Conservation (phyloP, 495 filamentous ascomycete species). For the Penicillium cataractarum region DNA sequence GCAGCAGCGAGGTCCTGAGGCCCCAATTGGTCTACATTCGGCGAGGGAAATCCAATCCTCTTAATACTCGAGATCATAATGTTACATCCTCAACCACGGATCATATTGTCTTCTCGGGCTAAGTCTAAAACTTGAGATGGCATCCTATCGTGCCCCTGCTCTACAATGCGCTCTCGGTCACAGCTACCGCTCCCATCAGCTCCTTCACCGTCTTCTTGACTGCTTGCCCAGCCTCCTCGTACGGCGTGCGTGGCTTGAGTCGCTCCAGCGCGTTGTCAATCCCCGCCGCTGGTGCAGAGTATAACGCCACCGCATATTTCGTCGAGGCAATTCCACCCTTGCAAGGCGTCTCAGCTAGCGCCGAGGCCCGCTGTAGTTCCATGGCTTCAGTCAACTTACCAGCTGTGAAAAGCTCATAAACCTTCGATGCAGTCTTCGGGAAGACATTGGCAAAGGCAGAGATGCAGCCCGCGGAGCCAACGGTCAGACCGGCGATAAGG, state of each 20-base stretch:
- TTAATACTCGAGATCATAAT: background rate
- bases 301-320: conserved; percentile 64
- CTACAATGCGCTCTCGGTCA: conserved; percentile 46
- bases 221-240: conserved; percentile 51
- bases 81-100: background rate
- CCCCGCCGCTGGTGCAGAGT: conserved; percentile 57
- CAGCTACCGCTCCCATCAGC: conserved; percentile 52
- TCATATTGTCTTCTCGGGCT: background rate
- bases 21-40: conserved; percentile 4
- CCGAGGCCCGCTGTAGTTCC: conserved; percentile 55
- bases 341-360: conserved; percentile 57
- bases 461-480: conserved; percentile 66
- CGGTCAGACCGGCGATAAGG: conserved; percentile 57
- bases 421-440: conserved; percentile 54
- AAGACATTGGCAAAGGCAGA: conserved; percentile 70
- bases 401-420: conserved; percentile 56
- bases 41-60: background rate
- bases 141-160: background rate
- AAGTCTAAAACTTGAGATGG: background rate
- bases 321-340: conserved; percentile 65
- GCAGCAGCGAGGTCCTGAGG: background rate
- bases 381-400: conserved; percentile 58
- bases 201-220: conserved; percentile 51
- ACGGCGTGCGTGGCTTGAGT: conserved; percentile 61
- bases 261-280: conserved; percentile 58